phyloP scores from a whole-genome alignment of 2,329 filamentous ascomycete species.

The Colletotrichum sublineola region DNA sequence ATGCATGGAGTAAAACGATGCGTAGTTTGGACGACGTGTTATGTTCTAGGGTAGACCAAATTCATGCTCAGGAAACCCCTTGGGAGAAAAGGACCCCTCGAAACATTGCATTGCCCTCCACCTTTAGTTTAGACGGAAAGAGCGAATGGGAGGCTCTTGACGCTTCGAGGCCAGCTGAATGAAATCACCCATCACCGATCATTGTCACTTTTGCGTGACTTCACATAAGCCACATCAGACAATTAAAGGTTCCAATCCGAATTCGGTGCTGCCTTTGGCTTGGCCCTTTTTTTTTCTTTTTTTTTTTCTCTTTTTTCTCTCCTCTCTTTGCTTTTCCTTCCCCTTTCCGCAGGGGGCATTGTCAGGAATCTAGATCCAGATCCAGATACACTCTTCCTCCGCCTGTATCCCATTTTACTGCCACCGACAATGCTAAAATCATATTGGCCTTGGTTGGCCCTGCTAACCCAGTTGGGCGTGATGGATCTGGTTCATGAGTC shows the following conservation, averaged over 20 bases:
- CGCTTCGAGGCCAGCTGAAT: slow-evolving; percentile 28
- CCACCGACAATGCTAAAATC: not conserved
- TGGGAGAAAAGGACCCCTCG: not conserved
- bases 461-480: not conserved
- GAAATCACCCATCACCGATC: not conserved
- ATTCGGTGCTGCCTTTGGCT: not conserved
- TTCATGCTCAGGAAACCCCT: not conserved
- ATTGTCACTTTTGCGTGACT: not conserved
- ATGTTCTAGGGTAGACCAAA: not conserved
- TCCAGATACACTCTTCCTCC: not conserved
- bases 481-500: not conserved
- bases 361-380: slow-evolving; percentile 1
- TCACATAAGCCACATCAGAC: not conserved
- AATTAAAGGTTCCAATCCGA: not conserved
- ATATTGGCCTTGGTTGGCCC: not conserved
- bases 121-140: not conserved
- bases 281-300: not conserved
- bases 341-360: not conserved
- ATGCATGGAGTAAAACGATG: not conserved
- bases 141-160: slow-evolving; percentile 20
- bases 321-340: not conserved
- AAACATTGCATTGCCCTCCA: slow-evolving; percentile 5
- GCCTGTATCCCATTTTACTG: slow-evolving; percentile 13
- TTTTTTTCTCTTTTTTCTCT: not conserved
- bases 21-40: not conserved